These are phyloP conservation scores for Tremella fuciformis DNA, from an alignment of 768 basidiomycete species.

Conservation along the genomic window DNA sequence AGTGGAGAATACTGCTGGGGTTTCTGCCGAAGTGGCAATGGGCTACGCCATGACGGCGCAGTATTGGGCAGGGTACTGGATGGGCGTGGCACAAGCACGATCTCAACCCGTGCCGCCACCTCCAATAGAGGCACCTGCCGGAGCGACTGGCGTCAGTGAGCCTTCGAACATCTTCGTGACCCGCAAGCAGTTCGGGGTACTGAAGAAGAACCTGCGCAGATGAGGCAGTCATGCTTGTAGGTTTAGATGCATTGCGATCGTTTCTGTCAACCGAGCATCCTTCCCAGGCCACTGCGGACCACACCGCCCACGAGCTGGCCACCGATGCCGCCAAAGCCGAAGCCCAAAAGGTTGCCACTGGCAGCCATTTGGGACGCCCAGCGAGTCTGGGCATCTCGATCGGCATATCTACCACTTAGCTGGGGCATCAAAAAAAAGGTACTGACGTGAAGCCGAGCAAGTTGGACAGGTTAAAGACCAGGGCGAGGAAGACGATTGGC, in stretches of 20 bases:
- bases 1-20: conserved; percentile 4
- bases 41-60: conserved; percentile 47
- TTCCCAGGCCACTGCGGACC: conserved; percentile 75
- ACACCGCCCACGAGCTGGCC: conserved; percentile 78
- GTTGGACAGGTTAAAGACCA: conserved; percentile 94
- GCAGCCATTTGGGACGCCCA: conserved; percentile 77
- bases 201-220: conserved; percentile 3
- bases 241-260: conserved; percentile 4
- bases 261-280: conserved; percentile 60
- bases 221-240: not conserved
- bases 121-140: not conserved
- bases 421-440: not conserved
- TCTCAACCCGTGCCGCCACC: not conserved
- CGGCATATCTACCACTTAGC: conserved; percentile 42
- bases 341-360: conserved; percentile 67
- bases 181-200: conserved; percentile 10
- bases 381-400: conserved; percentile 81
- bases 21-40: conserved; percentile 32
- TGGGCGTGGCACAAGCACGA: conserved; percentile 40
- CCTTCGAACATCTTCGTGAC: conserved; percentile 7
- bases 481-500: conserved; percentile 87
- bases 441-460: conserved; percentile 97
- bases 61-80: conserved; percentile 51
- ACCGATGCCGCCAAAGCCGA: conserved; percentile 70
- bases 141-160: not conserved